phyloP scores from a whole-genome alignment of 805 yeast genomes.

The Saturnispora halmiae region DNA sequence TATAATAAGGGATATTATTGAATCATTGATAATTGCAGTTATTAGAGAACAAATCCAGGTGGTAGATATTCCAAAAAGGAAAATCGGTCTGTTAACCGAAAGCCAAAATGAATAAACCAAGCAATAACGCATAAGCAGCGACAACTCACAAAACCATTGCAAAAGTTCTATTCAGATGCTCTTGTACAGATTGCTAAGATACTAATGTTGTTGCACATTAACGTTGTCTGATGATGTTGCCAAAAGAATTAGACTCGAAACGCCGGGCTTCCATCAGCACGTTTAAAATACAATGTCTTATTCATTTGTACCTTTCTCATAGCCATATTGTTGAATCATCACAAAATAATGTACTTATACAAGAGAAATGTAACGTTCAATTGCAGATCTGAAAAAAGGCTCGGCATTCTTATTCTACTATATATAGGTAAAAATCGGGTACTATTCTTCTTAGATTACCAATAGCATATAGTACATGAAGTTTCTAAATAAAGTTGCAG shows the following conservation, averaged over 20 bases:
- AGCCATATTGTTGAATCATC: too few relatives aligned
- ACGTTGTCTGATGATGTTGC: conserved; percentile 21
- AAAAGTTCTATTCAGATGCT: conserved; percentile 30
- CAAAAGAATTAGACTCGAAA: conserved; percentile 12
- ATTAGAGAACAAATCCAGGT: conserved; percentile 25
- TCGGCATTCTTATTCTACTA: too few relatives aligned
- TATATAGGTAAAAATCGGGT: too few relatives aligned
- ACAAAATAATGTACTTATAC: too few relatives aligned
- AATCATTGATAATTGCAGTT: conserved; percentile 29
- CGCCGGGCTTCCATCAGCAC: conserved; percentile 13
- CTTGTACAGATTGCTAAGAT: conserved; percentile 24
- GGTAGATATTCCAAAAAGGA: conserved; percentile 16
- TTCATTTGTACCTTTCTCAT: too few relatives aligned
- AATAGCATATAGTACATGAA: too few relatives aligned
- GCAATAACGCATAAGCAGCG: conserved; percentile 36
- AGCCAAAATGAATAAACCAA: conserved; percentile 36
- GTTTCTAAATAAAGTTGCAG: too few relatives aligned
- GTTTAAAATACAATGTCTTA: conserved; percentile 13
- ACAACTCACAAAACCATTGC: conserved; percentile 34
- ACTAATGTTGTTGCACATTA: conserved; percentile 24
- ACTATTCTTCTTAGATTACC: too few relatives aligned
- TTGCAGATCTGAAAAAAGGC: neutral
- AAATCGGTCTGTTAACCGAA: conserved; percentile 36
- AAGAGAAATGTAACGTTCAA: conserved; percentile 5
- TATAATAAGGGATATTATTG: conserved; percentile 31